A percentile compares a stretch with the other conserved stretches of the same genome.
Evolutionary conservation across 176 grass and related monocot species (phyloP).

Genomic region (Raddia guianensis): DNA sequence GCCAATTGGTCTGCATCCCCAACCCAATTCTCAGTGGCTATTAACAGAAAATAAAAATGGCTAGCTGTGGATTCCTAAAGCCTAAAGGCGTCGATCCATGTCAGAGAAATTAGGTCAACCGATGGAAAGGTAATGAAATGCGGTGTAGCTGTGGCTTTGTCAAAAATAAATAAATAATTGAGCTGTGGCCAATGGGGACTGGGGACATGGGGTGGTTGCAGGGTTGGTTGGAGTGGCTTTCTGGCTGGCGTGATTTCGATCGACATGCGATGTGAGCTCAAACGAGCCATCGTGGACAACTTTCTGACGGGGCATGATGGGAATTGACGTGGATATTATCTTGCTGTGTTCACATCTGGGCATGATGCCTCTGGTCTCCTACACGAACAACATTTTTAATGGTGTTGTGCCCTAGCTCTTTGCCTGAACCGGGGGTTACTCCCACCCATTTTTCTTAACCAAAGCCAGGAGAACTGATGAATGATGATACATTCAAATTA

Average conservation of each 20-base stretch:
- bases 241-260: conserved; percentile 7
- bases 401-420: no score
- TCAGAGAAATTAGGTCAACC: conserved; percentile 14
- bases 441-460: no score
- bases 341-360: no score
- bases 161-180: no score
- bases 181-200: no score
- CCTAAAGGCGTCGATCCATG: conserved; percentile 3
- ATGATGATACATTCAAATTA: no score
- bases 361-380: no score
- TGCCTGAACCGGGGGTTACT: no score
- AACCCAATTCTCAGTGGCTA: no score
- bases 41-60: neutral
- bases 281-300: neutral
- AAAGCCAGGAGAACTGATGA: no score
- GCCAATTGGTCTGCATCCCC: no score
- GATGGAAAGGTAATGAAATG: neutral
- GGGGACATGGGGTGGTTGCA: neutral
- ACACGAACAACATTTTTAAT: no score
- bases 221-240: neutral
- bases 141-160: neutral
- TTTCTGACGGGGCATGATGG: neutral
- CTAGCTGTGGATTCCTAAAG: neutral
- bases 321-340: conserved; percentile 23
- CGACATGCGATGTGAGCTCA: neutral